These are phyloP conservation scores for Protea cynaroides DNA, from an alignment of 164 flowering plant species.

Conservation along the genomic window DNA sequence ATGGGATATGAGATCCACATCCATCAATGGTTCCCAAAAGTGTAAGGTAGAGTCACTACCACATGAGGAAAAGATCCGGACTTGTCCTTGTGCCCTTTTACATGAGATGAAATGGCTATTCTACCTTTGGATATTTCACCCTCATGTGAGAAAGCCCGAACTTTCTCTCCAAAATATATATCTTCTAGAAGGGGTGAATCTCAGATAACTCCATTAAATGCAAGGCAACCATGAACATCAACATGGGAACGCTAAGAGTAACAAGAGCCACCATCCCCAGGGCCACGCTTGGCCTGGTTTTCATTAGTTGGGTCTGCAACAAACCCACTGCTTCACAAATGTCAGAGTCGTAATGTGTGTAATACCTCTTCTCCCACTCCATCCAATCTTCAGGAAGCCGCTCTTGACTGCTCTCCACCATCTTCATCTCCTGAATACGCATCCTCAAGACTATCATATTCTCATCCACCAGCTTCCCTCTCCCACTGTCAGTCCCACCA, in stretches of 20 bases:
- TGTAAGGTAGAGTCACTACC: too few species aligned
- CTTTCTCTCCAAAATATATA: too few species aligned
- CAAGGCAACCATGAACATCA: too few species aligned
- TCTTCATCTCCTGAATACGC: conserved; percentile 21
- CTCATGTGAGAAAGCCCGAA: too few species aligned
- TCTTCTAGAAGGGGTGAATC: too few species aligned
- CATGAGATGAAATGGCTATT: too few species aligned
- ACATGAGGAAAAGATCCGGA: too few species aligned
- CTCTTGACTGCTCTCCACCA: conserved; percentile 17
- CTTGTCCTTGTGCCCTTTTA: too few species aligned
- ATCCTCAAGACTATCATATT: conserved; percentile 9
- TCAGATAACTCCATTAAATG: conserved; percentile 4
- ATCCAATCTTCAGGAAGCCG: conserved; percentile 15
- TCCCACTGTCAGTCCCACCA: too few species aligned
- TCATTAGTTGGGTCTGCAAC: conserved; percentile 9
- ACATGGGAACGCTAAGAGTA: conserved; percentile 6
- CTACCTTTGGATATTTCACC: too few species aligned
- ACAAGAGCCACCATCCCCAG: conserved; percentile 16
- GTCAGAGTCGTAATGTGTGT: neutral
- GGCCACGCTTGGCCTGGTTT: conserved; percentile 16
- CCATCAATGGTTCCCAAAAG: too few species aligned
- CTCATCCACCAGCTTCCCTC: neutral
- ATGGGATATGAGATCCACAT: too few species aligned
- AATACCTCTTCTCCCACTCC: conserved; percentile 21
- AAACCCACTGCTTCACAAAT: conserved; percentile 3